Conservation (phyloP, 352 stramenopile species). For the Phytophthora citrophthora region DNA sequence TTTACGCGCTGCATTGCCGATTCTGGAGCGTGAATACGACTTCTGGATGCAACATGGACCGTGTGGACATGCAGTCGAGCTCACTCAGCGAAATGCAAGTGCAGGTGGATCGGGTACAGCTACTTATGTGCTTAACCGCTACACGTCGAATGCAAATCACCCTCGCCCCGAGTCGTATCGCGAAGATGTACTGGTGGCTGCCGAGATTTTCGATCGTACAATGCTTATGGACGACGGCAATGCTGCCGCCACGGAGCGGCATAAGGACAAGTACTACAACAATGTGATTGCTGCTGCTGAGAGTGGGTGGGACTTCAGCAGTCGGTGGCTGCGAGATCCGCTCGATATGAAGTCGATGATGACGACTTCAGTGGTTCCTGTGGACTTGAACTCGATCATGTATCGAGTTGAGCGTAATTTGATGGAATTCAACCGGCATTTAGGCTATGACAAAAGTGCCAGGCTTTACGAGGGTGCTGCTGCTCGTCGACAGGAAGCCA, state of each 20-base stretch:
- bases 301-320: slow-evolving; percentile 93
- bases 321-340: slow-evolving; percentile 75
- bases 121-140: slow-evolving; percentile 78
- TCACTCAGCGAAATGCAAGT: slow-evolving; percentile 38
- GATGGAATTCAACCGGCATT: slow-evolving; percentile 57
- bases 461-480: slow-evolving; percentile 56
- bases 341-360: slow-evolving; percentile 75
- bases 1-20: slow-evolving; percentile 53
- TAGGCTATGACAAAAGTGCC: slow-evolving; percentile 55
- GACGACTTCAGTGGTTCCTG: slow-evolving; percentile 75
- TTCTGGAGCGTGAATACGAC: slow-evolving; percentile 81
- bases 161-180: slow-evolving; percentile 89
- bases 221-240: slow-evolving; percentile 38
- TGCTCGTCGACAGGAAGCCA: slow-evolving; percentile 49
- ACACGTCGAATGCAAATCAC: slow-evolving; percentile 71
- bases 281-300: slow-evolving; percentile 86
- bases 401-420: slow-evolving; percentile 83
- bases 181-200: slow-evolving; percentile 76
- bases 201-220: slow-evolving; percentile 64
- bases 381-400: slow-evolving; percentile 88
- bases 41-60: slow-evolving; percentile 87
- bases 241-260: slow-evolving; percentile 41
- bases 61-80: slow-evolving; percentile 63
- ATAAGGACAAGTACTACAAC: slow-evolving; percentile 83
- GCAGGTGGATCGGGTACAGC: neutral